Base-by-base conservation (phyloP, 306 rosid species). In the Inga laurina region DNA sequence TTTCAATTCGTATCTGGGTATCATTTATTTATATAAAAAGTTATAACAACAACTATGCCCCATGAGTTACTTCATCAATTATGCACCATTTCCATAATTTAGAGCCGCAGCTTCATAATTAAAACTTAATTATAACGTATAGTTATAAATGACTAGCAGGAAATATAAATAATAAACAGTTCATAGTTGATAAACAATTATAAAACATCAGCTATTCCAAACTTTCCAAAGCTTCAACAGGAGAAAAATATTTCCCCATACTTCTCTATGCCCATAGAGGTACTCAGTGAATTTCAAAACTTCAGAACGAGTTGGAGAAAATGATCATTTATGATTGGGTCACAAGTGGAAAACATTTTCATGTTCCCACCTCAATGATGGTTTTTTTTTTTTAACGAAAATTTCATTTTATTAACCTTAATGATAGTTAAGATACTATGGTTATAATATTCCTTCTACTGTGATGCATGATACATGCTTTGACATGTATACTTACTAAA, bases 1-100 rank as follows among this genome's bases (percentile, higher is more conserved):
- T 97, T 91, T 97, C 99, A 79, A 97, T 82, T 90, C 99, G 86
- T 70, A 78, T 73, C 99, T 97, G 97, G 77, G 54, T 51, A 75
- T 66, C 79, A 84, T 73, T 78, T 74, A 77, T 62, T 30, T 64
- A 30, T 49, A 32, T 43, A 24, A 39, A 72, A n/a, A 72, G 80
- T 86, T 69, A 87, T 80, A 59, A 73, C 61, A 59, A 73, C 61
- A 72, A 48, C 54, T 35, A 43, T 76, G 22, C 21, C 45, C 45
- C 11, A 45, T 52, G 66, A 79, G 62, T 45, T 78, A 64, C 64
- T 41, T 39, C 30, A 65, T 21, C 19, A 16, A 30, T 14, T 72
- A 30, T 57, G 76, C 32, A 41, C 41, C 76, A 56, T 73, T 64
- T 76, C 54, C 15, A 59, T 22, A 24, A 75, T 37, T 39, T 14